A percentile compares a stretch with the other conserved stretches of the same genome.
phyloP scores from a whole-genome alignment of 2,329 filamentous ascomycete genomes.

The Boeremia exigua region DNA sequence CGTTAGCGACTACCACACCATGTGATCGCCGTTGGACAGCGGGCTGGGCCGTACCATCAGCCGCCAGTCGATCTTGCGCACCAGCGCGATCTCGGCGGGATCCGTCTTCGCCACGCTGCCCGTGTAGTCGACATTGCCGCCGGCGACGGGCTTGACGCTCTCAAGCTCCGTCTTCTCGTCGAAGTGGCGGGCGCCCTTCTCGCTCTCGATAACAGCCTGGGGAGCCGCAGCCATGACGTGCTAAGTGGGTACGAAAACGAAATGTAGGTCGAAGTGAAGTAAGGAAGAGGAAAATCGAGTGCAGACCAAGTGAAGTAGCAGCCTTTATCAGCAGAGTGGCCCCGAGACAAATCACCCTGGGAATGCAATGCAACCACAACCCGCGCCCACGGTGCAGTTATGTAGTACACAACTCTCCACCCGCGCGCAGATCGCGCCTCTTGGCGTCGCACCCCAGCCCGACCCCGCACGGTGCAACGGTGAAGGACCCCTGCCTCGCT shows the following conservation, averaged over 20 bases:
- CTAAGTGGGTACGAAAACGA: not conserved
- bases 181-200: slow-evolving; percentile 21
- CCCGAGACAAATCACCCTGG: not conserved
- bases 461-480: slow-evolving; percentile 5
- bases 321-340: not conserved
- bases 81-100: slow-evolving; percentile 40
- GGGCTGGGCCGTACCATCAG: slow-evolving; percentile 32
- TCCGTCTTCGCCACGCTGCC: slow-evolving; percentile 42
- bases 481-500: slow-evolving; percentile 3
- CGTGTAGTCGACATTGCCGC: slow-evolving; percentile 34
- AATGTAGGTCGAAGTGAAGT: not conserved
- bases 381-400: not conserved
- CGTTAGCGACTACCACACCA: not conserved
- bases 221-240: not conserved
- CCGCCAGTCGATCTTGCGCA: slow-evolving; percentile 41
- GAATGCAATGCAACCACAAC: not conserved
- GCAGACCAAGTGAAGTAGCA: not conserved
- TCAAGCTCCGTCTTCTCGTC: slow-evolving; percentile 30
- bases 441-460: too few species aligned
- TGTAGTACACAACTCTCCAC: not conserved
- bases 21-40: not conserved
- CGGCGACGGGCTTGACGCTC: slow-evolving; percentile 20
- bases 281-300: not conserved
- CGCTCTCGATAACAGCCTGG: slow-evolving; percentile 16
- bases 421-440: too few species aligned